Conservation (phyloP, 2,329 filamentous ascomycete species). For the Calonectria multiphialidica region DNA sequence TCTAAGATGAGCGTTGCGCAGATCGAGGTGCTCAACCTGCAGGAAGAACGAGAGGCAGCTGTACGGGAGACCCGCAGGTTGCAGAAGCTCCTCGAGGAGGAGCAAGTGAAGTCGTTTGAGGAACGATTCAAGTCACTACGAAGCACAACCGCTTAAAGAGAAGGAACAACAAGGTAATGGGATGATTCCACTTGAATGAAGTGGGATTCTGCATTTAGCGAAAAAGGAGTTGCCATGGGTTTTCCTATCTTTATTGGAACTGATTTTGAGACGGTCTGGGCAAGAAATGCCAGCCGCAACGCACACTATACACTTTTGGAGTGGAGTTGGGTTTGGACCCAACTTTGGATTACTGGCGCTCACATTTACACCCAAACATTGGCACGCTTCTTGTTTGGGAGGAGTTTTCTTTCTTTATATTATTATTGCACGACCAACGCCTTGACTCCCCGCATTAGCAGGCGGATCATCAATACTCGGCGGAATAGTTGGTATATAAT, state of each 20-base stretch:
- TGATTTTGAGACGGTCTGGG: slow-evolving; percentile 28
- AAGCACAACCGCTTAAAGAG: slow-evolving; percentile 37
- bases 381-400: slow-evolving; percentile 12
- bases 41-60: slow-evolving; percentile 80
- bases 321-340: slow-evolving; percentile 25
- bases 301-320: slow-evolving; percentile 26
- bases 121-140: slow-evolving; percentile 51
- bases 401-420: slow-evolving; percentile 7
- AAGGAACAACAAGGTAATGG: slow-evolving; percentile 18
- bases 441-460: slow-evolving; percentile 1
- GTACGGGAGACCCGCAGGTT: slow-evolving; percentile 78
- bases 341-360: slow-evolving; percentile 28
- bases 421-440: background rate
- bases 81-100: slow-evolving; percentile 74
- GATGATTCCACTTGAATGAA: slow-evolving; percentile 22
- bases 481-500: slow-evolving; percentile 43
- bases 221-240: slow-evolving; percentile 50
- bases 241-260: slow-evolving; percentile 36
- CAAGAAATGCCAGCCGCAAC: slow-evolving; percentile 18
- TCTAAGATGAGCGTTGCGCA: slow-evolving; percentile 84
- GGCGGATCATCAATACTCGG: slow-evolving; percentile 22
- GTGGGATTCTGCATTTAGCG: slow-evolving; percentile 51
- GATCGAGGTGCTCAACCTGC: slow-evolving; percentile 85
- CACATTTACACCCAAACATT: slow-evolving; percentile 29
- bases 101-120: slow-evolving; percentile 67